A percentile compares a stretch with the other conserved stretches of the same genome.
phyloP scores from a whole-genome alignment of 805 yeast genomes.

The Nakazawaea anatomiae region DNA sequence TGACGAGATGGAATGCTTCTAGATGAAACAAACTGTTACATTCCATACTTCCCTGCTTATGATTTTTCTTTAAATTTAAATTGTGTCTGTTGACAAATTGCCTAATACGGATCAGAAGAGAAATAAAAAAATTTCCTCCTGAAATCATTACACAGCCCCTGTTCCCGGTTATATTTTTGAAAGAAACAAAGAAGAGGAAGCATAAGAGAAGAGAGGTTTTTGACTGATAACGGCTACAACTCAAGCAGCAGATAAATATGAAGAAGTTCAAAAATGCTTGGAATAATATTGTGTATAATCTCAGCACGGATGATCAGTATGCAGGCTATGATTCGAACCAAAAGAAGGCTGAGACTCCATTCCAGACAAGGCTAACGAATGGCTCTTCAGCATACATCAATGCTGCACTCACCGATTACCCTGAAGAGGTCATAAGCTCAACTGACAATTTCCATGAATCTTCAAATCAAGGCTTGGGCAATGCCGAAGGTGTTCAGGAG shows the following conservation, averaged over 20 bases:
- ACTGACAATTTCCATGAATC: constrained; percentile 24
- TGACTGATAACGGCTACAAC: not conserved
- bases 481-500: constrained; percentile 57
- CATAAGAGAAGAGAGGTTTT: too few species aligned
- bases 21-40: too few species aligned
- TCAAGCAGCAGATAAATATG: constrained; percentile 22
- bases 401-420: constrained; percentile 15
- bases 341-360: constrained; percentile 15
- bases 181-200: not conserved
- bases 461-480: constrained; percentile 25
- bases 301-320: constrained; percentile 63
- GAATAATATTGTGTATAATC: constrained; percentile 43
- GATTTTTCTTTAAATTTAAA: not conserved
- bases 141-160: not conserved
- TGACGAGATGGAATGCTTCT: too few species aligned
- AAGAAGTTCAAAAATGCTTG: constrained; percentile 30
- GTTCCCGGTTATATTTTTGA: not conserved
- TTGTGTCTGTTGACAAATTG: not conserved
- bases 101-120: not conserved
- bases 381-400: constrained; percentile 11
- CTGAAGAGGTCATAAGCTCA: constrained; percentile 25
- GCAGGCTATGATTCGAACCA: constrained; percentile 33
- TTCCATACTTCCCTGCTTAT: not conserved
- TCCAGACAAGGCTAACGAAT: constrained; percentile 34
- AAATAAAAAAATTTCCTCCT: too few species aligned